Base-by-base conservation (phyloP, 352 stramenopile species). In the Globisporangium iwayamae region DNA sequence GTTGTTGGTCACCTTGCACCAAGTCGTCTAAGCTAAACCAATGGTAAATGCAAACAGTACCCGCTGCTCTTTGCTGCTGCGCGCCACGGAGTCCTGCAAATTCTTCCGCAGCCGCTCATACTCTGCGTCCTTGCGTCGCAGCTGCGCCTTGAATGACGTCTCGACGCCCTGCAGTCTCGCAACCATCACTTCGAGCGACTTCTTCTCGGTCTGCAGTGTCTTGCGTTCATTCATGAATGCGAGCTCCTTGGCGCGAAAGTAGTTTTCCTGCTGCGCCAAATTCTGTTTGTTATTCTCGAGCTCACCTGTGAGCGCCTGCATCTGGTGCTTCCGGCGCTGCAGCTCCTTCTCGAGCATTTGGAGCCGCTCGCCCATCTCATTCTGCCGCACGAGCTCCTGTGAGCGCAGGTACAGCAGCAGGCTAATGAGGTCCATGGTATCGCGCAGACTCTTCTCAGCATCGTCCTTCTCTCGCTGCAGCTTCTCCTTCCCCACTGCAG, bases 31-130 rank as follows among this genome's bases (percentile, higher is more conserved):
- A 51, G 18, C 32, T 53, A 48, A 2, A 55, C 18, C 30, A 38
- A 50, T 36, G 32, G 3, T 34, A 45, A 36, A 22, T 38, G 25
- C 25, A 28, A 7, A 28, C 18, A 60, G 9, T 68, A 91, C 83
- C 48, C 77, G 65, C 54, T 85, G 81, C 54, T 88, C 79, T 60
- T 88, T 92, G 30, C 71, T 67, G 60, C 68, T 74, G 28, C 81
- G 79, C 32, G 69, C 69, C 1, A 77, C 73, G 0, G 68, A 69
- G 25, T 90, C 79, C 62, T 92, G 77, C n/a, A 92, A 61, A 52
- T 54, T 87, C 68, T 92, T 92, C 46, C 78, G 75, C 13, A 94
- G 63, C 5, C 85, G 75, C 57, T 89, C 79, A 67, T 93, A 92
- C 39, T 91, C 79, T 38, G 84, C 72, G 64, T 94, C 85, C 60